These are phyloP conservation scores for Nakazawaea wickerhamii DNA, from an alignment of 805 yeast species.

Conservation along the genomic window DNA sequence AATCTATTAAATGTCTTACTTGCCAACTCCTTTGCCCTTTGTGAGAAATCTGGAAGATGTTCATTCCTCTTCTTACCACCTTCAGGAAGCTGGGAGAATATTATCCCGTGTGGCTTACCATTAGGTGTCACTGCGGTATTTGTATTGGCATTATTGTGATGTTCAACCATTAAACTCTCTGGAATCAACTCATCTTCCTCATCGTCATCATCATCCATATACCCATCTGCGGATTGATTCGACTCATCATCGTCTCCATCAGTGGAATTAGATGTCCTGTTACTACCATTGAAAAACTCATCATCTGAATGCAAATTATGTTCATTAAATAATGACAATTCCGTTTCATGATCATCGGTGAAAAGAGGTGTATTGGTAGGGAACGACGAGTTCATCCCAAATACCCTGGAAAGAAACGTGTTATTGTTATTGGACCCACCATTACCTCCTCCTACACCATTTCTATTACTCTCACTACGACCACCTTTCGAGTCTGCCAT, in stretches of 20 bases:
- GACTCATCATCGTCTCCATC: constrained; percentile 4
- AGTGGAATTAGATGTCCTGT: neutral
- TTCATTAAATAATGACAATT: constrained; percentile 16
- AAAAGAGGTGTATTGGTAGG: constrained; percentile 21
- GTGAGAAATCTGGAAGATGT: constrained; percentile 14
- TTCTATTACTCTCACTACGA: constrained; percentile 1
- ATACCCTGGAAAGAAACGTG: constrained; percentile 60
- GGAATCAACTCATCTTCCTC: constrained; percentile 24
- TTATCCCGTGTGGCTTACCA: too few relatives aligned
- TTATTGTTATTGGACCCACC: constrained; percentile 27
- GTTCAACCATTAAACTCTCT: constrained; percentile 23
- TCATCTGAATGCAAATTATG: constrained; percentile 7
- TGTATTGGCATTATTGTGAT: neutral
- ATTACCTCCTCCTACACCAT: too few relatives aligned
- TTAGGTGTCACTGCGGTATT: too few relatives aligned
- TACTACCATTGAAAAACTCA: constrained; percentile 2
- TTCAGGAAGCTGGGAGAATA: too few relatives aligned
- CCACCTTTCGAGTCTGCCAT: neutral
- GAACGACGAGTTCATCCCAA: constrained; percentile 39
- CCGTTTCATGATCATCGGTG: constrained; percentile 19
- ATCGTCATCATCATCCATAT: constrained; percentile 17
- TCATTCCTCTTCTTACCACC: neutral
- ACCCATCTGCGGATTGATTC: neutral
- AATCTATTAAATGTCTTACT: constrained; percentile 21
- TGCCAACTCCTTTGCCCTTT: constrained; percentile 23